Evolutionary conservation across 345 rosid genomes (phyloP), one percentile per base, ranked within the genome.

Genomic region (Eucalyptus virginea): DNA sequence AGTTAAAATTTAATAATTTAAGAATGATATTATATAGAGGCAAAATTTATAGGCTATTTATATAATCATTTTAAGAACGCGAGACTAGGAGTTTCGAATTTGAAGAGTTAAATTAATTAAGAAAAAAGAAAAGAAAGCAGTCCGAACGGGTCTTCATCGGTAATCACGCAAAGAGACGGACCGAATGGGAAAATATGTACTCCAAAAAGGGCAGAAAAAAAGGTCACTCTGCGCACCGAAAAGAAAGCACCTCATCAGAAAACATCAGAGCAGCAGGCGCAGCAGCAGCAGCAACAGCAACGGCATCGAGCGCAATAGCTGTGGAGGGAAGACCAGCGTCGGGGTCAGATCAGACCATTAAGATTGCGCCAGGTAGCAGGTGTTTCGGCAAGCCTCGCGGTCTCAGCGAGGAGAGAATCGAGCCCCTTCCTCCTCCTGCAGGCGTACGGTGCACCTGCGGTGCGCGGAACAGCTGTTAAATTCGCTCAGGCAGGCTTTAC

Each of bases 401-500:
- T 77, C 83, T 3, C 28, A 9, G 37, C 28, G 67, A 11, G 2
- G 51, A 49, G 0, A 0, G 15, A 0, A 37, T 37, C 37, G 37
- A 37, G 37, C 3, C 83, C 83, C 83, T 19, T 11, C 81, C 16
- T 11, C 81, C 16, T 24, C 2, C 15, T 11, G 47, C 45, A 40
- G 85, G 85, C 85, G 85, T 77, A 77, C 85, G 47, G 47, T 40
- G 47, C 85, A 40, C 47, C 85, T 77, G 85, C 85, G 45, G 8
- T 19, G 47, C 83, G 47, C 45, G 85, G 26, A 77, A 77, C 85
- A 77, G 47, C 47, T 77, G 30, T 77, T 77, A 21, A 77, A 77
- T 77, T 72, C 81, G 44, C 81, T 34, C 44, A 72, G 81, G 13
- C 9, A 23, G 24, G 26, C 44, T 34, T 72, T 52, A 52, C 26